Evolutionary conservation across 1,139 yeast genomes (phyloP).

Genomic region (Debaryomyces udenii): DNA sequence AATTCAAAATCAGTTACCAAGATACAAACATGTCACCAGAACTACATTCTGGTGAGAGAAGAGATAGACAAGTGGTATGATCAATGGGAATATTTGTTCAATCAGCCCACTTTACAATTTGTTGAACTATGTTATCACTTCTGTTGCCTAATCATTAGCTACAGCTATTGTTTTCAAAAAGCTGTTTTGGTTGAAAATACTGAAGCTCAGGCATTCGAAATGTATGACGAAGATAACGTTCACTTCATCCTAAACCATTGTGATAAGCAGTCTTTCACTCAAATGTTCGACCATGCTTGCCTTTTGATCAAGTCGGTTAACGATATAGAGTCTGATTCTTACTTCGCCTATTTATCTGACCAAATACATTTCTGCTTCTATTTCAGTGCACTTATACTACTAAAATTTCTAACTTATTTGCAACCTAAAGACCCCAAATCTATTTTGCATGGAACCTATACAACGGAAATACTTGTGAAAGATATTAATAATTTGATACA

Average conservation of each 20-base stretch:
- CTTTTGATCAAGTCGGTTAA: constrained; percentile 45
- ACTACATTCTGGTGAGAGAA: constrained; percentile 29
- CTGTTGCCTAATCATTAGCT: constrained; percentile 54
- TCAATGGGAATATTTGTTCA: constrained; percentile 72
- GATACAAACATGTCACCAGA: constrained; percentile 26
- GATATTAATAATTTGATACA: constrained; percentile 26
- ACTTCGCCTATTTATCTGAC: constrained; percentile 70
- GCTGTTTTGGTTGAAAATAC: constrained; percentile 2
- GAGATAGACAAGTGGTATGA: constrained; percentile 63
- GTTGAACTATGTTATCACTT: constrained; percentile 76
- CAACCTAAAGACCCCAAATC: background rate
- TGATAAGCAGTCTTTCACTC: constrained; percentile 23
- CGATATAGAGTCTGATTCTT: constrained; percentile 56
- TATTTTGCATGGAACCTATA: constrained; percentile 4
- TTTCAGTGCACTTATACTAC: constrained; percentile 51
- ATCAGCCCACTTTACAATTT: constrained; percentile 76
- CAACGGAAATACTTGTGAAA: constrained; percentile 4
- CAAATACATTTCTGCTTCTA: constrained; percentile 64
- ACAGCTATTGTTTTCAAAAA: constrained; percentile 33
- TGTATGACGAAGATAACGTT: constrained; percentile 30
- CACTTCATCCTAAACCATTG: constrained; percentile 25
- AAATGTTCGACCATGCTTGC: constrained; percentile 39
- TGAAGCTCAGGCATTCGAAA: constrained; percentile 4
- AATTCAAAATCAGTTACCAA: constrained; percentile 23
- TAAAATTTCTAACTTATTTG: constrained; percentile 25